Conservation (phyloP, 2,329 filamentous ascomycete species). For the Emericellopsis cladophorae region DNA sequence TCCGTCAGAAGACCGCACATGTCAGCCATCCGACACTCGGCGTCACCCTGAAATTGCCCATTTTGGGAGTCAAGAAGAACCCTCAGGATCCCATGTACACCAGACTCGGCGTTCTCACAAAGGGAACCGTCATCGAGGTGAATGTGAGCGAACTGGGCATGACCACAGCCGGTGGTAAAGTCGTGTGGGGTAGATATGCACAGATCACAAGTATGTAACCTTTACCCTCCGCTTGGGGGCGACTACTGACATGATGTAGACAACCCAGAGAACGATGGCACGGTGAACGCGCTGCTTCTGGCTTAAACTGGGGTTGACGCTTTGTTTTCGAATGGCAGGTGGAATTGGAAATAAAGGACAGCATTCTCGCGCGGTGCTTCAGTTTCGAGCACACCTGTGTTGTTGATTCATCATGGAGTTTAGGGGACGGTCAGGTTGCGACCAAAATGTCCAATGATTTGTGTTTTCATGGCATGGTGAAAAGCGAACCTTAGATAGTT, state of each 20-base stretch:
- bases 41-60: slow-evolving; percentile 42
- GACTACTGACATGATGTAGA: slow-evolving; percentile 55
- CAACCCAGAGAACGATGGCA: slow-evolving; percentile 33
- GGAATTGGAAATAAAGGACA: too few species aligned
- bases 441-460: too few species aligned
- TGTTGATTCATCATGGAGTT: too few species aligned
- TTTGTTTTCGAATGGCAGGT: too few species aligned
- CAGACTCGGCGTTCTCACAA: slow-evolving; percentile 49
- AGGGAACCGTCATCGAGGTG: slow-evolving; percentile 59
- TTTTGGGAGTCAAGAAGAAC: slow-evolving; percentile 47
- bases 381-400: too few species aligned
- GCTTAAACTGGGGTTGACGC: slow-evolving; percentile 24
- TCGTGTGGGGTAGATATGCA: slow-evolving; percentile 81
- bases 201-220: slow-evolving; percentile 37
- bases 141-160: slow-evolving; percentile 87
- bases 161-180: slow-evolving; percentile 83
- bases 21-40: slow-evolving; percentile 64
- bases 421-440: too few species aligned
- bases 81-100: slow-evolving; percentile 86
- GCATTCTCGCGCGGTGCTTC: too few species aligned
- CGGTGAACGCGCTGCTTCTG: slow-evolving; percentile 31
- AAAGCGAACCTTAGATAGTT: too few species aligned
- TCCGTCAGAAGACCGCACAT: slow-evolving; percentile 39
- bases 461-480: too few species aligned
- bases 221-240: neutral